Percentiles rank a stretch among this genome's conserved stretches.
These are phyloP conservation scores for Axilococcus clingmanii DNA, from an alignment of 139 green algal species.

Conservation along the genomic window DNA sequence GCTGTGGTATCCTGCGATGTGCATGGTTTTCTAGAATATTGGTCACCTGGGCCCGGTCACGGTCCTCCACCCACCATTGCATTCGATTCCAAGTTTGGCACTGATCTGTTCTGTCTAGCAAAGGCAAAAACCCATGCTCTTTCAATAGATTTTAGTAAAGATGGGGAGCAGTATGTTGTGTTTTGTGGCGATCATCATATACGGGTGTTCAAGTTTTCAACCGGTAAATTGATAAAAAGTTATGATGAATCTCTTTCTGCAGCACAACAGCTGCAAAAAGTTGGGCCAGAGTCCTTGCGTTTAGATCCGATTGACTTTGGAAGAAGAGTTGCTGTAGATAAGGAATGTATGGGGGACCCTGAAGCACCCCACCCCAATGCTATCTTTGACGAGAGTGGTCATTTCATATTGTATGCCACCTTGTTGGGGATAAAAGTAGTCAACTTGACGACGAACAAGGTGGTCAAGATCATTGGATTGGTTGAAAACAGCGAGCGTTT, in stretches of 20 bases:
- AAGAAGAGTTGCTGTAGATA: conserved; percentile 48
- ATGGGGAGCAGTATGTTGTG: conserved; percentile 72
- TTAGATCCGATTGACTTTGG: conserved; percentile 93
- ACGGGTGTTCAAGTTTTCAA: conserved; percentile 77
- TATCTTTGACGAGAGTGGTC: conserved; percentile 88
- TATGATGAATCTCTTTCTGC: conserved; percentile 86
- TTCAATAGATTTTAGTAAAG: conserved; percentile 48
- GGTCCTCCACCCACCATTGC: conserved; percentile 37
- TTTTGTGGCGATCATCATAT: conserved; percentile 69
- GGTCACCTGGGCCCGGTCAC: conserved; percentile 40
- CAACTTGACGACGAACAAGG: conserved; percentile 78
- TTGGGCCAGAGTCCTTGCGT: conserved; percentile 36
- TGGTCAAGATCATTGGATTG: conserved; percentile 73
- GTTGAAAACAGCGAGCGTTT: conserved; percentile 96
- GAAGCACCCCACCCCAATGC: conserved; percentile 54
- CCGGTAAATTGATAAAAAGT: conserved; percentile 69
- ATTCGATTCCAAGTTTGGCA: conserved; percentile 82
- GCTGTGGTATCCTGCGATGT: conserved; percentile 49
- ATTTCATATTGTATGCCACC: conserved; percentile 85
- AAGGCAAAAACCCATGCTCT: conserved; percentile 62
- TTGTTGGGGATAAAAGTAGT: conserved; percentile 93
- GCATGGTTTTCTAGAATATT: conserved; percentile 85
- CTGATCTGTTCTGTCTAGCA: conserved; percentile 87
- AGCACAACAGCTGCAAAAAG: conserved; percentile 71
- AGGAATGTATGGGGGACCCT: conserved; percentile 26